Conservation (phyloP, 352 stramenopile genomes). For the Phytophthora rubi region DNA sequence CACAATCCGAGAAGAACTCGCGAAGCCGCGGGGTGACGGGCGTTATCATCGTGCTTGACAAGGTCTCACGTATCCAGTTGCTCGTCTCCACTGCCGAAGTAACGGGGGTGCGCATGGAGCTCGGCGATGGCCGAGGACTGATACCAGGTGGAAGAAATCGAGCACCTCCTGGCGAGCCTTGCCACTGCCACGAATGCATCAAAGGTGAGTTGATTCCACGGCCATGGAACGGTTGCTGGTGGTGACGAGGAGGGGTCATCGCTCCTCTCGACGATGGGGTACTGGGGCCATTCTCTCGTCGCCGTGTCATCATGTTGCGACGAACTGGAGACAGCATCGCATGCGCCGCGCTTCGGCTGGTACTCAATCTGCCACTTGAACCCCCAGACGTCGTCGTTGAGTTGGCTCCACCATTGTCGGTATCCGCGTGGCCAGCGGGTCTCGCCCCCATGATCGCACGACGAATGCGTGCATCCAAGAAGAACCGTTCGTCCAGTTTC, state of each 20-base stretch:
- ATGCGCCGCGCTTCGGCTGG: constrained; percentile 23
- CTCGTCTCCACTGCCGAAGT: constrained; percentile 83
- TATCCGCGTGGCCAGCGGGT: constrained; percentile 7
- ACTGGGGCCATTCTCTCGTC: constrained; percentile 30
- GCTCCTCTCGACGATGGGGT: constrained; percentile 23
- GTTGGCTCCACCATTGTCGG: constrained; percentile 7
- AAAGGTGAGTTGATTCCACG: constrained; percentile 36
- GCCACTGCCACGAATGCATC: constrained; percentile 70
- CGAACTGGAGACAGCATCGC: constrained; percentile 45
- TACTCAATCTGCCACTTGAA: constrained; percentile 30
- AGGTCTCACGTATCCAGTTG: constrained; percentile 79
- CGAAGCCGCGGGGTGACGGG: constrained; percentile 56
- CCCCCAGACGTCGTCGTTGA: background rate
- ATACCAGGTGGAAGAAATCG: constrained; percentile 21
- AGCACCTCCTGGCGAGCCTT: constrained; percentile 50
- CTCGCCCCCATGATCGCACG: constrained; percentile 44
- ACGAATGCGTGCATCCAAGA: constrained; percentile 42
- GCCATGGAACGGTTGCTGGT: constrained; percentile 25
- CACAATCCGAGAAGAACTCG: constrained; percentile 68
- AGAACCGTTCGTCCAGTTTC: constrained; percentile 69
- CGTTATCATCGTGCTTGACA: constrained; percentile 43
- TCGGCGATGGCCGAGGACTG: constrained; percentile 51
- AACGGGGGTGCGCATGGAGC: constrained; percentile 69
- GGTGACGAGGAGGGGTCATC: constrained; percentile 50
- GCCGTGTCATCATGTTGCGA: constrained; percentile 43